Base-by-base conservation (phyloP, 163 green algal species). In the Coccomyxa subellipsoidea region DNA sequence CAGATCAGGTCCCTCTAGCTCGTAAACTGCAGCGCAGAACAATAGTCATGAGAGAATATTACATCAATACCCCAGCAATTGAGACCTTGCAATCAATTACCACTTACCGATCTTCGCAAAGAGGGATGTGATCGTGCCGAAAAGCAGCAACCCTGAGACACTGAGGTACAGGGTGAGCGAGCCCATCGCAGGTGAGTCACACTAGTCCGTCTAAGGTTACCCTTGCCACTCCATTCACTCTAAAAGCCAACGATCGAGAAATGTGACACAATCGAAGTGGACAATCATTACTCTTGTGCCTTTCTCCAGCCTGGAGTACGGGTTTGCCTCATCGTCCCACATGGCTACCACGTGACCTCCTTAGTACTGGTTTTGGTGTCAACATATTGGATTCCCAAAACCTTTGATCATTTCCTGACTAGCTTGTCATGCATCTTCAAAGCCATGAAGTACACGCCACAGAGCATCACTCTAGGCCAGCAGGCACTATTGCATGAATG, bases 1-100 rank as follows among this genome's bases (percentile, higher is more conserved):
- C 10, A 80, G 72, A 7, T 89, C 90, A 0, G 54, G 69, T 4
- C 88, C 90, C 66, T 94, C 80, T 2, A 96, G 84, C 84, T 96
- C 92, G 82, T 97, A 96, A 9, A 95, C 93, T 96, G 90, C 83
- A 81, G n/a, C 2, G 36, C 9, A 47, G 31, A 12, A 12, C 18
- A 76, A 76, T 23, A 12, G 21, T 76, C 69, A 39, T 25, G 31
- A 76, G 21, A n/a, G n/a, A n/a, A n/a, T n/a, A n/a, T n/a, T n/a
- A n/a, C n/a, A n/a, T n/a, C n/a, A n/a, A n/a, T n/a, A n/a, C n/a
- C n/a, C 23, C 3, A 59, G 23, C 47, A 59, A 59, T 27, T 1
- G 1, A 29, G 36, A 35, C 21, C 4, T 18, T 78, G 3, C 31
- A 38, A 7, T 31, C 21, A 7, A 53, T 53, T 7, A 47, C 29